Evolutionary conservation across 495 filamentous ascomycete species (phyloP).

Genomic region (Xylaria venustula): DNA sequence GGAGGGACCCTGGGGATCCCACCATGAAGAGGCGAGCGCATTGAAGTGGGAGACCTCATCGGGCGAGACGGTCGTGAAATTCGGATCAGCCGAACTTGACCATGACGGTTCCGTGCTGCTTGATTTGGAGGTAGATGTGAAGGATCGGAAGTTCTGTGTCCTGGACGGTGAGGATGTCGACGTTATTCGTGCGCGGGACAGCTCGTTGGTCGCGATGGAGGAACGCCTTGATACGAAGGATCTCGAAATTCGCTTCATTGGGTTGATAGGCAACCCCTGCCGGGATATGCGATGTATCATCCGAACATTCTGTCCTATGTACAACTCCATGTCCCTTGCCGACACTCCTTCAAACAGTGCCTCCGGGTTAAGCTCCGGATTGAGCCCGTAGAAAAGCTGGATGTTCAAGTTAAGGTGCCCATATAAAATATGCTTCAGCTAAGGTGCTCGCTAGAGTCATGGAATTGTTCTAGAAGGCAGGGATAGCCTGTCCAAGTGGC

Average conservation of each 20-base stretch:
- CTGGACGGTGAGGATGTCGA: neutral
- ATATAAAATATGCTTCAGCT: too few relatives aligned
- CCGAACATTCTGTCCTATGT: neutral
- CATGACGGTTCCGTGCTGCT: slow-evolving; percentile 19
- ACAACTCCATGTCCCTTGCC: neutral
- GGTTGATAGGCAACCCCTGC: neutral
- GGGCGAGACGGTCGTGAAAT: slow-evolving; percentile 71
- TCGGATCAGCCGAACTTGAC: slow-evolving; percentile 16
- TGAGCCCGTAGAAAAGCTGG: neutral
- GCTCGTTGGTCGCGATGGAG: neutral
- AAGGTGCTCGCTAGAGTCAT: neutral
- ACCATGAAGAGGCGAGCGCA: slow-evolving; percentile 89
- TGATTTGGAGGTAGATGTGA: slow-evolving; percentile 8
- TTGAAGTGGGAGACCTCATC: slow-evolving; percentile 93
- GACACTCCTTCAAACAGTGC: neutral
- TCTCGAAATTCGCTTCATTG: slow-evolving; percentile 1
- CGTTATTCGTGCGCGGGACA: neutral
- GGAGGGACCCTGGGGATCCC: slow-evolving; percentile 93
- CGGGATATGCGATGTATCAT: neutral
- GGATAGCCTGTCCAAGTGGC: neutral
- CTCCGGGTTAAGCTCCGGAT: neutral
- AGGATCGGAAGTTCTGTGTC: neutral
- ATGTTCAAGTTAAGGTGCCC: neutral
- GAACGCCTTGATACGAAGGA: neutral
- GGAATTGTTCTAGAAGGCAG: neutral